phyloP scores from a whole-genome alignment of 2,329 filamentous ascomycete species.

The Paracoccidioides brasiliensis region DNA sequence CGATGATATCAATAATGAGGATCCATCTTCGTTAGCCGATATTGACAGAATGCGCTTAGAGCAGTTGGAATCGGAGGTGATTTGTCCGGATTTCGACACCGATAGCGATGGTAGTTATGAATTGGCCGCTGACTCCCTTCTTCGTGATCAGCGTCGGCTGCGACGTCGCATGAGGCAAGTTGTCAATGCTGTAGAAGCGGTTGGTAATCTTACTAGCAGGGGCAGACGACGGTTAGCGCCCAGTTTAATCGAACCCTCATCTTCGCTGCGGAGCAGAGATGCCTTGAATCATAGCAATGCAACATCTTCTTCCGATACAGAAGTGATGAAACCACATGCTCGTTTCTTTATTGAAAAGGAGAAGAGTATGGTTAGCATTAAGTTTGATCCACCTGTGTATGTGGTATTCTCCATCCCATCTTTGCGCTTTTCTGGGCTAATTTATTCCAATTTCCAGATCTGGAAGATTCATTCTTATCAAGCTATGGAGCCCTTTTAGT shows the following conservation, averaged over 20 bases:
- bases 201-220: slow-evolving; percentile 6
- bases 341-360: slow-evolving; percentile 71
- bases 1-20: slow-evolving; percentile 25
- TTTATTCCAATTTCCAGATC: slow-evolving; percentile 35
- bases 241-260: slow-evolving; percentile 19
- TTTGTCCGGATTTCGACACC: neutral
- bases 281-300: neutral
- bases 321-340: slow-evolving; percentile 58
- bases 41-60: slow-evolving; percentile 16
- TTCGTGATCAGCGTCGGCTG: slow-evolving; percentile 17
- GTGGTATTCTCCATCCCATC: slow-evolving; percentile 12
- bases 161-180: slow-evolving; percentile 16
- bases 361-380: slow-evolving; percentile 75
- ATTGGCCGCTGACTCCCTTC: slow-evolving; percentile 11
- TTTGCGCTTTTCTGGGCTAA: neutral
- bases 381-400: slow-evolving; percentile 45
- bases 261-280: neutral
- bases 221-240: slow-evolving; percentile 16
- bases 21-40: slow-evolving; percentile 15
- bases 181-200: slow-evolving; percentile 9
- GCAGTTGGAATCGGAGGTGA: slow-evolving; percentile 5
- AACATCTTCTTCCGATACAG: slow-evolving; percentile 13
- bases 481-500: slow-evolving; percentile 71
- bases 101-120: slow-evolving; percentile 19
- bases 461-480: slow-evolving; percentile 71